Evolutionary conservation across 768 basidiomycete species (phyloP).

Genomic region (Phallus indusiatus): DNA sequence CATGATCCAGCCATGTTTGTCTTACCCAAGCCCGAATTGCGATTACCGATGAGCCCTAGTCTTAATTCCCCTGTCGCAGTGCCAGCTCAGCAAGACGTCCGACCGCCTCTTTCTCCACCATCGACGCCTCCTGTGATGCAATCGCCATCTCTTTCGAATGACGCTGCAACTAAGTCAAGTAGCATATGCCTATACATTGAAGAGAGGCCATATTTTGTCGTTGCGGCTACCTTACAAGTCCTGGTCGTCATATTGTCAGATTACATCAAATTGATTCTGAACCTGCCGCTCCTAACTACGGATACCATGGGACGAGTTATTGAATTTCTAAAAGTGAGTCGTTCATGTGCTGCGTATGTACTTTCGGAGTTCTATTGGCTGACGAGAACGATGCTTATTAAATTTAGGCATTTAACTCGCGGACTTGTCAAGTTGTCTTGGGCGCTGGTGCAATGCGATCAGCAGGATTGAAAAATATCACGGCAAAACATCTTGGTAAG

Average conservation of each 20-base stretch:
- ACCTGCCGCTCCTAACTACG: constrained; percentile 80
- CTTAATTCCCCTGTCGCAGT: constrained; percentile 10
- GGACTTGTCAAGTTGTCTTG: constrained; percentile 95
- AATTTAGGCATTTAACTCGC: constrained; percentile 80
- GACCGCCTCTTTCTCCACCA: constrained; percentile 18
- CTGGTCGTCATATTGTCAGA: constrained; percentile 61
- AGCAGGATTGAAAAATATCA: constrained; percentile 95
- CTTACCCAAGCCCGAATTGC: constrained; percentile 21
- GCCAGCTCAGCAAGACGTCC: background rate
- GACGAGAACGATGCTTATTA: background rate
- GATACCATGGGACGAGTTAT: constrained; percentile 93
- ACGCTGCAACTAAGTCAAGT: constrained; percentile 18
- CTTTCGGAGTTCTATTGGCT: background rate
- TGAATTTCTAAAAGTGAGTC: constrained; percentile 70
- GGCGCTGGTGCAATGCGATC: constrained; percentile 99
- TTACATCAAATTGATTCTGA: constrained; percentile 82
- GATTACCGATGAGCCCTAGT: background rate
- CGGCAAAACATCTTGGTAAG: constrained; percentile 91
- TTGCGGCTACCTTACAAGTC: constrained; percentile 73
- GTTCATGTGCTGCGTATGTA: background rate
- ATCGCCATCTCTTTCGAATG: constrained; percentile 17
- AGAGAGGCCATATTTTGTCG: constrained; percentile 75
- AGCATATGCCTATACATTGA: constrained; percentile 70
- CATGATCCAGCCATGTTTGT: constrained; percentile 66
- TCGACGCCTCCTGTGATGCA: constrained; percentile 10